Evolutionary conservation across 1,139 yeast species (phyloP), one percentile per base, ranked within the genome.

Genomic region (Hansenula lynferdii): DNA sequence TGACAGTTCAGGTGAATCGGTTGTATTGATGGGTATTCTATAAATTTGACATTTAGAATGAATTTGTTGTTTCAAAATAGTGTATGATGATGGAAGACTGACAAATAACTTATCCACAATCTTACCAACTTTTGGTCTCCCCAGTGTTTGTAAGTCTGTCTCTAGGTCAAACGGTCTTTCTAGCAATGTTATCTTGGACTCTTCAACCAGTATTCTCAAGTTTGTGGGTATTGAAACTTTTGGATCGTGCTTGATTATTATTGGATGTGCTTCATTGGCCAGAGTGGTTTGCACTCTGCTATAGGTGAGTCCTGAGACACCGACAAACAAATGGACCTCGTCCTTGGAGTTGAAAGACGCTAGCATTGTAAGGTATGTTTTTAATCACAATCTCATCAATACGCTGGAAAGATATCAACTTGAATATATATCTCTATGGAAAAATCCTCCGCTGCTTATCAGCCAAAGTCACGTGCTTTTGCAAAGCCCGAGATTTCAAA

Each of bases 1-100:
- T 41, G 95, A 85, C 28, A 72, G 67, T 31, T 79, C 79, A 0
- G 90, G 80, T 7, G 77, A 72, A 51, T 87, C 96, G 1, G 85
- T 75, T 0, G 84, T 81, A 54, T 89, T 89, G 29, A 90, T 69
- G 0, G 97, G 97, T 6, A 90, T 83, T 51, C 97, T 71, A 38
- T 76, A 64, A 42, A 68, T 64, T 35, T 59, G 58, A 60, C 96
- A 87, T 33, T 55, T 65, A 1, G 61, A 49, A 45, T 58, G 77
- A 11, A 85, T 69, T 4, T 56, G 50, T 23, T 56, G 47, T 39
- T 74, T 71, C 36, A 65, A 44, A 1, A 48, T 50, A 18, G 45
- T 36, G 31, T 60, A 47, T 0, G 58, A 51, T 12, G 50, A 42
- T 1, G 71, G 66, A 8, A 77, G 56, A 17, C 77, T 70, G 8